Conservation (phyloP, 2,329 filamentous ascomycete genomes). For the Rutstroemia sydowiana region DNA sequence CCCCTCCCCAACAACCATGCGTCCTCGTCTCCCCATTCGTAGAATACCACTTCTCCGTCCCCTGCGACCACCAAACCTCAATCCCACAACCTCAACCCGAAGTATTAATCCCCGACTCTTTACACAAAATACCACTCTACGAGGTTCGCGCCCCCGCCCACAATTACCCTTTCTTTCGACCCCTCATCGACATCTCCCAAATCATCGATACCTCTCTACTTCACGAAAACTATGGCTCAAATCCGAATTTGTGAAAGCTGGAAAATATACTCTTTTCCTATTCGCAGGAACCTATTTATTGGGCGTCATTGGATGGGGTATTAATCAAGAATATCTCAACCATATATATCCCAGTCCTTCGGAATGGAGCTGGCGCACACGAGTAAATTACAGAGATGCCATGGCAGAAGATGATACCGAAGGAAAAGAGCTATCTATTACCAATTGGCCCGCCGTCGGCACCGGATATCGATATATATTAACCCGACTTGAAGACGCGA, state of each 20-base stretch:
- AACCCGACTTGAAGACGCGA: conserved; percentile 59
- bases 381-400: conserved; percentile 58
- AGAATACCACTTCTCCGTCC: conserved; percentile 36
- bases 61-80: conserved; percentile 32
- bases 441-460: conserved; percentile 62
- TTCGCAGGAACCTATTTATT: conserved; percentile 57
- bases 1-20: conserved; percentile 21
- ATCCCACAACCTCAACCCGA: too few species aligned
- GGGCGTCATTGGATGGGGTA: conserved; percentile 53
- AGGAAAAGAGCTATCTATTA: conserved; percentile 3
- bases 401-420: conserved; percentile 20
- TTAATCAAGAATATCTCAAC: conserved; percentile 70
- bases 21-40: conserved; percentile 29
- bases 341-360: conserved; percentile 70
- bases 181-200: conserved; percentile 32
- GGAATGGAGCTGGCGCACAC: conserved; percentile 70
- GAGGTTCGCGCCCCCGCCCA: conserved; percentile 41
- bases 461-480: conserved; percentile 53
- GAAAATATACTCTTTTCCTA: conserved; percentile 59
- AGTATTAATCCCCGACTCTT: conserved; percentile 39
- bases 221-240: conserved; percentile 64
- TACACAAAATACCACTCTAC: conserved; percentile 41
- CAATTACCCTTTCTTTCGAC: conserved; percentile 57
- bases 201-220: conserved; percentile 68
- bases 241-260: conserved; percentile 60